phyloP scores from a whole-genome alignment of 208 protist species.

The Leishmania mexicana region DNA sequence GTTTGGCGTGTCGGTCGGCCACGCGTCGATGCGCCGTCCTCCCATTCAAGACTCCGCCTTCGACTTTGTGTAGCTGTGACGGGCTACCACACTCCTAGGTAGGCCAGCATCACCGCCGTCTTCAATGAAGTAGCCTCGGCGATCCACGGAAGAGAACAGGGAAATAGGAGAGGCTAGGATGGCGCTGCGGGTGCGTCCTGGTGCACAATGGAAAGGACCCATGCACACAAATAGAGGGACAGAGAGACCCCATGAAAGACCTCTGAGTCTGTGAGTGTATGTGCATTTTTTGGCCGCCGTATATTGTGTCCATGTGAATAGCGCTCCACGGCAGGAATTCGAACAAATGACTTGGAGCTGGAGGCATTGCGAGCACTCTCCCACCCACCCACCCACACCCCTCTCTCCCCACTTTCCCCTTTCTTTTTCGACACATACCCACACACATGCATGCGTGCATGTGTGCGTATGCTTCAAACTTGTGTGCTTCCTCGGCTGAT shows the following conservation, averaged over 20 bases:
- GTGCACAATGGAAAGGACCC: neutral
- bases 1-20: slow-evolving; percentile 51
- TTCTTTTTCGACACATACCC: neutral
- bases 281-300: slow-evolving; percentile 2
- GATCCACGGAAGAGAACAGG: neutral
- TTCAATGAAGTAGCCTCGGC: neutral
- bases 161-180: neutral
- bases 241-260: neutral
- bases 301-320: neutral
- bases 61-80: slow-evolving; percentile 43
- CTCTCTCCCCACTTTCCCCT: neutral
- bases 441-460: neutral
- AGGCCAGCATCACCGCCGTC: neutral
- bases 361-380: neutral
- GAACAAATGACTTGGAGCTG: neutral
- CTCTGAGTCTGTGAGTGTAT: neutral
- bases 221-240: neutral
- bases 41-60: slow-evolving; percentile 55
- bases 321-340: neutral
- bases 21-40: slow-evolving; percentile 68
- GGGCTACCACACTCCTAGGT: neutral
- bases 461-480: neutral
- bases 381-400: no score
- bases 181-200: neutral
- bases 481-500: neutral